These are phyloP conservation scores for Candida frijolesensis DNA, from an alignment of 1,139 yeast species.

Conservation along the genomic window DNA sequence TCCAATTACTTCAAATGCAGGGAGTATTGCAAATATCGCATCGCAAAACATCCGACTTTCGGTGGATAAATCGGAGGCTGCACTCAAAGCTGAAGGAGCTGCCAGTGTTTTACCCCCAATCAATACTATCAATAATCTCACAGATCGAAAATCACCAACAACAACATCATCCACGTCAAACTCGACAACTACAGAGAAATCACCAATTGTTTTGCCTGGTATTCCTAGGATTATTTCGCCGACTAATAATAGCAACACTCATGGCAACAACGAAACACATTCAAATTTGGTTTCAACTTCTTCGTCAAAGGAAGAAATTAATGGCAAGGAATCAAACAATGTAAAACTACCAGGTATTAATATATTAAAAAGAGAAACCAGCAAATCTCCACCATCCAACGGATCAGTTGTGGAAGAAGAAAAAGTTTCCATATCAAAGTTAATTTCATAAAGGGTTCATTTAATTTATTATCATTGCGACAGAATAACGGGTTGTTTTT, in stretches of 20 bases:
- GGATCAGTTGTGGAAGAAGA: conserved; percentile 11
- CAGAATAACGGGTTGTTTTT: not conserved
- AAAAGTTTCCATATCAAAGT: conserved; percentile 18
- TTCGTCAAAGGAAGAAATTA: conserved; percentile 1
- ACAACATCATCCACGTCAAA: not conserved
- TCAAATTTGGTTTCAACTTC: not conserved
- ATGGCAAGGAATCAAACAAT: conserved; percentile 3
- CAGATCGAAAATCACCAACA: not conserved
- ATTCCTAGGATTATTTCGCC: not conserved
- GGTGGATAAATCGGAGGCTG: conserved; percentile 6
- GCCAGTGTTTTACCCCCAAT: conserved; percentile 8
- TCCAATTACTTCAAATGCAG: conserved; percentile 18
- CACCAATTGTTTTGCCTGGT: not conserved
- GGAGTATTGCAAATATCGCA: conserved; percentile 17
- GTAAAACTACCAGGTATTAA: conserved; percentile 16
- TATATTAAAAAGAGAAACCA: conserved; percentile 8
- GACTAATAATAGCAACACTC: not conserved
- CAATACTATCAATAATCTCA: not conserved
- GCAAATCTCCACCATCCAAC: conserved; percentile 5
- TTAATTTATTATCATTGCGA: conserved; percentile 1
- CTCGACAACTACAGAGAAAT: conserved; percentile 1
- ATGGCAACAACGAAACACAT: not conserved
- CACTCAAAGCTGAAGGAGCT: not conserved
- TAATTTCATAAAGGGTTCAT: conserved; percentile 10
- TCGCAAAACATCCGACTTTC: conserved; percentile 15